Base-by-base conservation (phyloP, 2,329 filamentous ascomycete species). In the Simplicillium aogashimaense region DNA sequence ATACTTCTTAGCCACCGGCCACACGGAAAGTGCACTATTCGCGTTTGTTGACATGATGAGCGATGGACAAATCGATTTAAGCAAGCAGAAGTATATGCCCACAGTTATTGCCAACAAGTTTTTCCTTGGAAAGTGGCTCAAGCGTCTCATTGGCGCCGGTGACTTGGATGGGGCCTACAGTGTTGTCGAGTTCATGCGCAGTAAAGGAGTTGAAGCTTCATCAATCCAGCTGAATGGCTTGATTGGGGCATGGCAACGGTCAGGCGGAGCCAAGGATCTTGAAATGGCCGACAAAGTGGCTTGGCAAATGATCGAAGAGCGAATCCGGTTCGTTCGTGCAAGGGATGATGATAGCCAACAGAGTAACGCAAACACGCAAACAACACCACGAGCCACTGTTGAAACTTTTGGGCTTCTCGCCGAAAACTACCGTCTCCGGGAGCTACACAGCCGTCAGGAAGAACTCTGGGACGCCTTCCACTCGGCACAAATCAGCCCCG, bases 11-110 rank as follows among this genome's bases (percentile, higher is more conserved):
- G 68, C 78, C 16, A 71, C 76, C 7, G 74, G 78, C 39, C 70
- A 80, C 43, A 68, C 76, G 6, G 74, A 83, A 44, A 71, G 80
- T 44, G 86, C 85, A 1, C 70, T 90, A 40, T 76, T 78, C 39
- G 77, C 86, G 0, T 94, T 94, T 58, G 85, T 83, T 49, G 86
- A 95, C 56, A 94, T 95, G 87, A 88, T 94, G 78, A 76, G 78
- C 42, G 73, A 75, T 4, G 72, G 73, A 5, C 55, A 66, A 35
- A 58, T 77, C 40, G 66, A 75, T 42, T 52, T 75, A 37, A 63
- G 62, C 38, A 64, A 63, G 42, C 56, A 59, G 42, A 59, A 60
- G 38, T 50, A 56, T 14, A 59, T 77, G 41, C 73, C 74, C 1
- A 63, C 65, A 1, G 60, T 65, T 8, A 59, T 78, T 31, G 67